Base-by-base conservation (phyloP, 202 grass and related monocot species). In the Setaria italica region DNA sequence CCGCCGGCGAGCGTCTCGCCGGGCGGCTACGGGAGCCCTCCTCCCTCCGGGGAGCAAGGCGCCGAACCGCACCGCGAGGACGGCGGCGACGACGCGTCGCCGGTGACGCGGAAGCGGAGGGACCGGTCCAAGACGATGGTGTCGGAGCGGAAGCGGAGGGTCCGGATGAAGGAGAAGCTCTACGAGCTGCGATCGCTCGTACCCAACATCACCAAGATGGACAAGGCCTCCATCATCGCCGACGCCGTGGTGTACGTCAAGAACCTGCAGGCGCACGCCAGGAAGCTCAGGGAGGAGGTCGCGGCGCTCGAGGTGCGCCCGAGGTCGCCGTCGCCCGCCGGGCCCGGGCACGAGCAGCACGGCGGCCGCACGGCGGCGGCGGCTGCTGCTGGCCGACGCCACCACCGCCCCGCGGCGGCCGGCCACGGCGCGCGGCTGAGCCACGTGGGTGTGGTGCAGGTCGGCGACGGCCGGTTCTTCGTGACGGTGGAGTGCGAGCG, bases 111-210 rank as follows among this genome's bases (percentile, higher is more conserved):
- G 86, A 88, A 80, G 79, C 63, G 86, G 85, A 80, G 90, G 75
- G 97, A 99, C 85, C 88, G 97, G 32, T 94, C 92, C 6, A 96
- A 96, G 93, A 99, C 97, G 2, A 84, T 96, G 65, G 89, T 99
- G 70, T 91, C 97, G 39, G 97, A 99, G 90, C 86, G 94, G 70
- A 92, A 86, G 85, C 41, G 94, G 43, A 87, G 94, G 84, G 84
- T 90, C 85, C 81, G 90, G 32, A 97, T 97, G 94, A 97, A 94
- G 86, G 94, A 97, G 94, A 97, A 69, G 85, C 94, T 99, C 69
- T 99, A 96, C 79, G 94, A 99, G 88, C 89, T 99, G 17, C 82
- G 97, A 10, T 82, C 97, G 6, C 82, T 99, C 50, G 97, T 99
- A 78, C 93, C 97, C 20, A 99, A 91, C 67, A 99, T 99, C 42